phyloP scores from a whole-genome alignment of 129 eudicot species.

The Pittosporum tobira region DNA sequence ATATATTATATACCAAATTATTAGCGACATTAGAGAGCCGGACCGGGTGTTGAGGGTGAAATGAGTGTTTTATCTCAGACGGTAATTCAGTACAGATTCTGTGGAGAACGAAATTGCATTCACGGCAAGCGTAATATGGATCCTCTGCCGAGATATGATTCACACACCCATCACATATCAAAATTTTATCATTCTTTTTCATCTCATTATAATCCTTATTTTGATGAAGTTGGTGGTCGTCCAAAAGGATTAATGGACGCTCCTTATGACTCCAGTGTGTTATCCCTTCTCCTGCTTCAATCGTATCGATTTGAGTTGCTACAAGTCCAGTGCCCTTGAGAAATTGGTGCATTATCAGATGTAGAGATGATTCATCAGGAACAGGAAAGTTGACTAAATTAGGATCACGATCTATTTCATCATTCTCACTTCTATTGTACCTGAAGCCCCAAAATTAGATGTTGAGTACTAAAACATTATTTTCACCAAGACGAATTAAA shows the following conservation, averaged over 20 bases:
- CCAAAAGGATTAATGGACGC: not conserved
- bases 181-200: not conserved
- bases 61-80: not conserved
- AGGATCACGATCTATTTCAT: not conserved
- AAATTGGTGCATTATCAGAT: too few species aligned
- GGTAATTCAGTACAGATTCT: not conserved
- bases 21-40: not conserved
- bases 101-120: not conserved
- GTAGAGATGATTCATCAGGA: too few species aligned
- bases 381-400: not conserved
- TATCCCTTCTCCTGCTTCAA: too few species aligned
- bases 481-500: not conserved
- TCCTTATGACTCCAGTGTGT: not conserved
- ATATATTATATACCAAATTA: not conserved
- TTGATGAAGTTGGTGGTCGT: not conserved
- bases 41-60: not conserved
- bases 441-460: not conserved
- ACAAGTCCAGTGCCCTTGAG: not conserved
- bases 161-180: not conserved
- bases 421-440: not conserved
- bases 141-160: not conserved
- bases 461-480: not conserved
- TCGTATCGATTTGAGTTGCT: too few species aligned
- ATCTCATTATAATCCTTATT: not conserved
- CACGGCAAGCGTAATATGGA: not conserved